These are phyloP conservation scores for Mallotus nudiflorus DNA, from an alignment of 345 rosid species.

Conservation along the genomic window DNA sequence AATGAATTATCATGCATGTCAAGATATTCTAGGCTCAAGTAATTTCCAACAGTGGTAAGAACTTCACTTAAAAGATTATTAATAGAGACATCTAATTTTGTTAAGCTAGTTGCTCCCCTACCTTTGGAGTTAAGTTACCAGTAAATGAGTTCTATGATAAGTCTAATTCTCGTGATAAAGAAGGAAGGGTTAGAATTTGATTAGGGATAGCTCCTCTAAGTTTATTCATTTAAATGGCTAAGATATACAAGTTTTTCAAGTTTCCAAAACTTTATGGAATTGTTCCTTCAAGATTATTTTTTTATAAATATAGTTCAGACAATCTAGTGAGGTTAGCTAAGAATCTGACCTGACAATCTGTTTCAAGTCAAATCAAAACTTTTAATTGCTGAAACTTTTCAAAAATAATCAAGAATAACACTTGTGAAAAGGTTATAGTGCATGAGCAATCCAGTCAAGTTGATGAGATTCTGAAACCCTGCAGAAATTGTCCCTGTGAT, in stretches of 20 bases:
- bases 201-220: conserved; percentile 24
- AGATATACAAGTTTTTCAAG: neutral
- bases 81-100: neutral
- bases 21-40: conserved; percentile 17
- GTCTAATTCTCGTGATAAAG: conserved; percentile 10
- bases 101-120: conserved; percentile 20
- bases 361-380: neutral
- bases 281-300: conserved; percentile 20
- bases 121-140: conserved; percentile 16
- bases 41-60: conserved; percentile 22
- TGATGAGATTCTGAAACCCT: too few species aligned
- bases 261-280: conserved; percentile 14
- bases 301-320: too few species aligned
- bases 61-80: conserved; percentile 35
- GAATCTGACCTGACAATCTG: conserved; percentile 5
- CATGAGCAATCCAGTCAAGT: conserved; percentile 8
- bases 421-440: conserved; percentile 8
- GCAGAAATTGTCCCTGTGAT: conserved; percentile 17
- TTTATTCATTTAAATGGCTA: conserved; percentile 18
- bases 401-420: conserved; percentile 5
- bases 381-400: conserved; percentile 2
- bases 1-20: too few species aligned
- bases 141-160: too few species aligned
- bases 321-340: too few species aligned
- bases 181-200: conserved; percentile 7